Evolutionary conservation across 164 flowering plant genomes (phyloP).

Genomic region (Paratinospora sagittata): DNA sequence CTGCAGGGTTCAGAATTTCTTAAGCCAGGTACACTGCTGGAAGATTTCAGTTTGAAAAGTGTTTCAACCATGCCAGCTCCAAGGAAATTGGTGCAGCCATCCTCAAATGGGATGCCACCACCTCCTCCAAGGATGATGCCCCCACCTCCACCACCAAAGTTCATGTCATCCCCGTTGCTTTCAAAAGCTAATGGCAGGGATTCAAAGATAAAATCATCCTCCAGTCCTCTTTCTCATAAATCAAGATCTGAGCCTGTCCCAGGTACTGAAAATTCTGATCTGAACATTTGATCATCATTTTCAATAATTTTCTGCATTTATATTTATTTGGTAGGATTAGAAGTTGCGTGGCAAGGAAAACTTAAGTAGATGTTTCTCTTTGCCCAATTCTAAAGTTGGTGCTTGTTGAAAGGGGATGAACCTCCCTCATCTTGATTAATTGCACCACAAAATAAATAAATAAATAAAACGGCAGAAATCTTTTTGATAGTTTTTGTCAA

Average conservation of each 20-base stretch:
- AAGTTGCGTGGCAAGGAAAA: neutral
- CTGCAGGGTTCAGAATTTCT: constrained; percentile 46
- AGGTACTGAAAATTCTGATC: constrained; percentile 30
- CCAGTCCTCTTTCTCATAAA: constrained; percentile 7
- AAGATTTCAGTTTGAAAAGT: constrained; percentile 31
- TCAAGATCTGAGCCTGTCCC: constrained; percentile 37
- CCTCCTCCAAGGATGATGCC: constrained; percentile 49
- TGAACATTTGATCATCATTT: neutral
- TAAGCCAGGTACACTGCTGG: constrained; percentile 33
- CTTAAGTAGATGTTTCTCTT: neutral
- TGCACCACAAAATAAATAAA: neutral
- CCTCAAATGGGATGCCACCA: constrained; percentile 41
- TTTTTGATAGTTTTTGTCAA: too few relatives aligned
- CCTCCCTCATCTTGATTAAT: neutral
- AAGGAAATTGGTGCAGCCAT: constrained; percentile 43
- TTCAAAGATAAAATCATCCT: neutral
- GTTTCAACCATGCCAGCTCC: constrained; percentile 54
- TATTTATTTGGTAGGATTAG: neutral
- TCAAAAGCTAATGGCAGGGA: constrained; percentile 21
- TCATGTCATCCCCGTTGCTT: constrained; percentile 20
- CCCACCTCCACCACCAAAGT: constrained; percentile 46
- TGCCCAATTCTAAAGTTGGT: neutral
- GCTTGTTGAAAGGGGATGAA: neutral
- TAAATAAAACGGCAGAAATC: too few relatives aligned
- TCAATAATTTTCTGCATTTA: neutral